These are phyloP conservation scores for Agaricus bisporus DNA, from an alignment of 768 basidiomycete genomes.

Conservation along the genomic window DNA sequence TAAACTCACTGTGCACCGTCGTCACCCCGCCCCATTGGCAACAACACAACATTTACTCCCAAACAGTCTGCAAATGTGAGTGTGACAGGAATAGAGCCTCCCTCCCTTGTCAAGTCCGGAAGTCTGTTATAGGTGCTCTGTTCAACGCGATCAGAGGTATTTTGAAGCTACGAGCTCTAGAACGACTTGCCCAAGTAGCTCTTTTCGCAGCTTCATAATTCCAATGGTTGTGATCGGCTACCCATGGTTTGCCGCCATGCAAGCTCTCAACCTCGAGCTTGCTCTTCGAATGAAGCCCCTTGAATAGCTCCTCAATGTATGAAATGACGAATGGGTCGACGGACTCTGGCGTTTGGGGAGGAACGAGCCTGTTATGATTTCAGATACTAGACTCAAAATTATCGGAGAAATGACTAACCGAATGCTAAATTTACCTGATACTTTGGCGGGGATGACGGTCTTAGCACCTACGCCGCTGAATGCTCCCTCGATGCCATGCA, in stretches of 20 bases:
- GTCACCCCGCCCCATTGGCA: slow-evolving; percentile 92
- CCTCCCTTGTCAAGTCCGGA: slow-evolving; percentile 84
- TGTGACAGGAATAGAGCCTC: slow-evolving; percentile 93
- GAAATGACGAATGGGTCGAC: slow-evolving; percentile 65
- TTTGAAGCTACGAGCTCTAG: background rate
- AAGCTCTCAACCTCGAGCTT: slow-evolving; percentile 62
- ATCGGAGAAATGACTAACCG: slow-evolving; percentile 40
- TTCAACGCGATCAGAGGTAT: background rate
- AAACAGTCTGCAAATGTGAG: slow-evolving; percentile 89
- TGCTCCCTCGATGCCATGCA: slow-evolving; percentile 96
- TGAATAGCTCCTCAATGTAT: slow-evolving; percentile 76
- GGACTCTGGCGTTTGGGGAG: slow-evolving; percentile 76
- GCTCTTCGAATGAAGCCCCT: slow-evolving; percentile 83
- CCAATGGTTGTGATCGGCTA: slow-evolving; percentile 83
- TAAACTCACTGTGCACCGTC: slow-evolving; percentile 84
- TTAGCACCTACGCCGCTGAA: slow-evolving; percentile 79
- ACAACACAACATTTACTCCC: slow-evolving; percentile 78
- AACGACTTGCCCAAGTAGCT: slow-evolving; percentile 61
- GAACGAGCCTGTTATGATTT: slow-evolving; percentile 56
- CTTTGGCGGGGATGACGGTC: slow-evolving; percentile 93
- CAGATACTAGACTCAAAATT: background rate
- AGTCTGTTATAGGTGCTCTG: slow-evolving; percentile 62
- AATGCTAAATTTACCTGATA: slow-evolving; percentile 90
- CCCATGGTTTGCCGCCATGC: slow-evolving; percentile 88
- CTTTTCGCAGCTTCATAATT: slow-evolving; percentile 85